Base-by-base conservation (phyloP, 345 rosid genomes). In the Fremontodendron californicum region DNA sequence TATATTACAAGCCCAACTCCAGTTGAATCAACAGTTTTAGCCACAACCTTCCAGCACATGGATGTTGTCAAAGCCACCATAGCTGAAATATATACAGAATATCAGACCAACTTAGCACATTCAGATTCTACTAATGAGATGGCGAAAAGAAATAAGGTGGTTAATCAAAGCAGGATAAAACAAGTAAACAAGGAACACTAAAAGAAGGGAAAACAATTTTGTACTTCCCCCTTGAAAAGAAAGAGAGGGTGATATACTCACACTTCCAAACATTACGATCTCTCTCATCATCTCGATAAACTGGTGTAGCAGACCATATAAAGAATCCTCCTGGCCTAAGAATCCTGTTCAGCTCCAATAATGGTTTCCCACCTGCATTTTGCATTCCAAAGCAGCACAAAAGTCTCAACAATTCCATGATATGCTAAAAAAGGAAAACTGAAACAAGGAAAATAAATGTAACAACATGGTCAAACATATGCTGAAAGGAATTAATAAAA, bases 251-350 rank as follows among this genome's bases (percentile, higher is more conserved):
- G 54, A n/a, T 77, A 46, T 31, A 57, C 77, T 61, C 68, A 71
- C 94, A 11, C n/a, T 85, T 86, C 98, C 99, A 95, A 68, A 95
- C 86, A 64, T 70, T 83, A 45, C 77, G 87, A 79, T 95, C 94
- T 82, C 84, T 90, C 21, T 91, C 88, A 74, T 91, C 85, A 0
- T 89, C 77, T 49, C 89, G 88, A 78, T 90, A 95, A 9, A 95
- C 97, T 21, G 98, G 97, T 8, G 97, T 95, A 74, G 99, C 99
- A 58, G 99, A 95, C 99, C 99, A 95, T 58, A 92, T 85, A 48
- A 93, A 95, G 86, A 86, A 95, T 62, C 98, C 99, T 66, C 98
- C 99, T 16, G 99, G 97, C 79, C 96, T 88, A 4, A 95, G 93
- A 82, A 95, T 84, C 73, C 96, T 91, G 77, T 93, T 95, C 60